Evolutionary conservation across 2,329 filamentous ascomycete species (phyloP), one percentile per base, ranked within the genome.

Genomic region (Aspergillus latus): DNA sequence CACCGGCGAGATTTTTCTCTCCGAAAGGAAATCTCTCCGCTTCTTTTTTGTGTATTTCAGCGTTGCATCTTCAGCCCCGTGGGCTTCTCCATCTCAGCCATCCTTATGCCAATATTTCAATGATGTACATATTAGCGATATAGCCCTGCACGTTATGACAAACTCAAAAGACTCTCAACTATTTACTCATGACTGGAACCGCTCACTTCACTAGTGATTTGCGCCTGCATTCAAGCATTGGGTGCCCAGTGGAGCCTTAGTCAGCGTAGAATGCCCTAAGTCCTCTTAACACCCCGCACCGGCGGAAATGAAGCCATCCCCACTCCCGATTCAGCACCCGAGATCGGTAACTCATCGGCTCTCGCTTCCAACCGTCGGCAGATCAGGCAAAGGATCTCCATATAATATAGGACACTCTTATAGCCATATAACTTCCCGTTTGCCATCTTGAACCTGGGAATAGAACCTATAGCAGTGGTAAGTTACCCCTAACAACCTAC

Each of bases 331-430:
- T 34, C 37, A 21, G 8, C 10, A 43, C n/a, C 57, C 55, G 45
- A 55, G 48, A 54, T 57, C 60, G 62, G 62, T 49, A 61, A 61
- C 43, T 54, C 51, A 51, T 64, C 62, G 62, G 60, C 49, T 62
- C 47, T 62, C 62, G 62, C 62, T 62, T 64, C 58, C 52, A 34
- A 54, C 6, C 21, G 56, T 64, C 62, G 62, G 62, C 62, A 64
- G 55, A 62, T 62, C 46, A 29, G 44, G 51, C 26, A 11, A 11
- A 15, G 44, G 32, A 55, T 47, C 44, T 42, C 26, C 15, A 43
- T 3, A 4, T 6, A 30, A 32, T 13, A 9, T 16, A 46, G 13
- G n/a, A 46, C 21, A n/a, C 16, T 37, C 30, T n/a, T 37, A 16
- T 16, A 48, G 30, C 44, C 40, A 26, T 32, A 21, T 34, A 50